These are phyloP conservation scores for Ganoderma lingzhi DNA, from an alignment of 1,284 basidiomycete genomes.

Conservation along the genomic window DNA sequence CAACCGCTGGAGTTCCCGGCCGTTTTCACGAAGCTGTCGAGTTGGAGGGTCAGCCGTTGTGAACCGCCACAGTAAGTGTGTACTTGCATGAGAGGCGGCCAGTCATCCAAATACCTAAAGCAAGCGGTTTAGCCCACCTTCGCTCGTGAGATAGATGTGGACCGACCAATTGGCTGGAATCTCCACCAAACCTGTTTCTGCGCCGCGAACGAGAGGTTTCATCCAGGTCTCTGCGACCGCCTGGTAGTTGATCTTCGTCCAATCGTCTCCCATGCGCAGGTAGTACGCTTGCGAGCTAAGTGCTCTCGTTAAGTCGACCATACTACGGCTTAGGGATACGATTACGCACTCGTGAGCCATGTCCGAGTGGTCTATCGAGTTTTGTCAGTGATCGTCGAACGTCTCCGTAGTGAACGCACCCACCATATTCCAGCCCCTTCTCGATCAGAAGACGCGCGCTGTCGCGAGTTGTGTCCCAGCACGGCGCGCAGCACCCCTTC, in stretches of 20 bases:
- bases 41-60: neutral
- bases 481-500: conserved; percentile 74
- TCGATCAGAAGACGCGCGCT: conserved; percentile 73
- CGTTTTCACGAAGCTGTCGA: conserved; percentile 15
- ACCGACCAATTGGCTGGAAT: conserved; percentile 73
- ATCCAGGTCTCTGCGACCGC: conserved; percentile 75
- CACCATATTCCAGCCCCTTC: conserved; percentile 81
- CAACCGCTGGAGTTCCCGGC: conserved; percentile 25
- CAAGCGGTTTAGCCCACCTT: neutral
- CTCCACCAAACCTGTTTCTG: conserved; percentile 74
- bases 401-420: conserved; percentile 9
- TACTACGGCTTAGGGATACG: neutral
- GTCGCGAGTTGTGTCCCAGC: conserved; percentile 83
- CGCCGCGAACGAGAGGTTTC: conserved; percentile 74
- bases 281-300: conserved; percentile 77
- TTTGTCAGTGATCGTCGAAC: neutral
- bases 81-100: conserved; percentile 61
- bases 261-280: conserved; percentile 71
- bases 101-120: conserved; percentile 66
- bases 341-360: conserved; percentile 64
- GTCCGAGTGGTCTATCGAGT: conserved; percentile 66
- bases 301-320: neutral
- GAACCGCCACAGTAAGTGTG: neutral
- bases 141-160: too few species aligned
- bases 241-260: conserved; percentile 79